phyloP scores from a whole-genome alignment of 345 rosid genomes.

The Citrus mangshanensis region DNA sequence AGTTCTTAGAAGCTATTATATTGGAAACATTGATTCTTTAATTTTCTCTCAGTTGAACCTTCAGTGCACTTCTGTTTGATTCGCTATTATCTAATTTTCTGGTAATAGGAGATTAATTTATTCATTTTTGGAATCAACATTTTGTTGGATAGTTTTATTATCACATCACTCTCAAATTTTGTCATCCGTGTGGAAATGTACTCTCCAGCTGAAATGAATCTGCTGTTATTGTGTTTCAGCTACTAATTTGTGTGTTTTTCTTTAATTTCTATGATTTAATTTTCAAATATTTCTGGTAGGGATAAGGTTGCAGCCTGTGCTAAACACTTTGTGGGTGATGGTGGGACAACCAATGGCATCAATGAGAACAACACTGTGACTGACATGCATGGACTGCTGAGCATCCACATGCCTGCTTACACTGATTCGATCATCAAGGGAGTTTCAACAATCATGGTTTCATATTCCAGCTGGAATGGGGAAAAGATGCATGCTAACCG shows the following conservation, averaged over 20 bases:
- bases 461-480: constrained; percentile 97
- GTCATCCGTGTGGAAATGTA: background rate
- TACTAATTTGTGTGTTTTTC: background rate
- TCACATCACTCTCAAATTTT: background rate
- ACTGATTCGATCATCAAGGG: constrained; percentile 75
- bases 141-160: background rate
- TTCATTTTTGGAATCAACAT: background rate
- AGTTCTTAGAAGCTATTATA: background rate
- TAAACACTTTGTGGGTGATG: constrained; percentile 96
- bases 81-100: background rate
- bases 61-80: background rate
- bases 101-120: background rate
- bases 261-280: background rate
- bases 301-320: constrained; percentile 93
- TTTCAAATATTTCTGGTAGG: constrained; percentile 37
- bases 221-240: background rate
- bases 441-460: constrained; percentile 88
- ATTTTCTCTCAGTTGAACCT: constrained; percentile 1
- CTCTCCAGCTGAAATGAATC: background rate
- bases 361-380: constrained; percentile 77
- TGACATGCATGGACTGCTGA: constrained; percentile 67
- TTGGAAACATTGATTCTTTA: background rate
- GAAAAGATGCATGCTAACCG: constrained; percentile 89
- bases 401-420: constrained; percentile 83
- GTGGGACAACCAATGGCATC: constrained; percentile 85